A percentile compares a stretch with the other conserved stretches of the same genome.
Conservation (phyloP, 805 yeast species). For the Wickerhamiella qilinensis region DNA sequence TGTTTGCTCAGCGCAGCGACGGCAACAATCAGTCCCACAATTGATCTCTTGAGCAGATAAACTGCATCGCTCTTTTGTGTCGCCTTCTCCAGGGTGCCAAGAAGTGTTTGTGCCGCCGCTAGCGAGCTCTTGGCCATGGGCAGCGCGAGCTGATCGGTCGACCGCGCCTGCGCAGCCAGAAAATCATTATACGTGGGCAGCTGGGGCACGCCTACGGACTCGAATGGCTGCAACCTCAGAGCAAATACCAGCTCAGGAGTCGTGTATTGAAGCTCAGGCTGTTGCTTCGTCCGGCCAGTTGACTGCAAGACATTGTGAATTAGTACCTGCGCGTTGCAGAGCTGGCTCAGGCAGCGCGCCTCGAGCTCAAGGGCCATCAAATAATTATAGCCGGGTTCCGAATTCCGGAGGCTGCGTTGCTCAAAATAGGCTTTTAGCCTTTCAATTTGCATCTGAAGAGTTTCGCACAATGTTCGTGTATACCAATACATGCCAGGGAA, state of each 20-base stretch:
- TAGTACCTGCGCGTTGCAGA: constrained; percentile 18
- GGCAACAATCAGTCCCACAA: background rate
- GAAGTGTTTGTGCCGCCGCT: background rate
- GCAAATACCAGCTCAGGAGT: constrained; percentile 26
- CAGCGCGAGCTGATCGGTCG: background rate
- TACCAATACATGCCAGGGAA: constrained; percentile 54
- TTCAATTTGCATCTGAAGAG: constrained; percentile 28
- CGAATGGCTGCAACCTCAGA: constrained; percentile 63
- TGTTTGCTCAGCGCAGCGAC: background rate
- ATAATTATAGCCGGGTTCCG: constrained; percentile 12
- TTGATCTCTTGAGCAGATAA: background rate
- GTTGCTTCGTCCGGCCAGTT: constrained; percentile 6
- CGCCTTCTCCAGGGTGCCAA: background rate
- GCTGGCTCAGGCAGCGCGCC: constrained; percentile 17
- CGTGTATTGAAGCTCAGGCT: constrained; percentile 7
- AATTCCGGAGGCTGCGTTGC: constrained; percentile 9
- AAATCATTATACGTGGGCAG: constrained; percentile 34
- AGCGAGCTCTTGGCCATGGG: background rate
- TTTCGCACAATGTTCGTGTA: constrained; percentile 31
- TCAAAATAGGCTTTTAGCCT: constrained; percentile 23
- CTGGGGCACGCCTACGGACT: constrained; percentile 64
- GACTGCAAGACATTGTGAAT: constrained; percentile 13
- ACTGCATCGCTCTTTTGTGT: background rate
- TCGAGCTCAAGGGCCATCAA: constrained; percentile 19
- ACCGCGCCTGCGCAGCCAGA: constrained; percentile 4